Conservation (phyloP, 176 grass and related monocot genomes). For the Alloteropsis semialata region DNA sequence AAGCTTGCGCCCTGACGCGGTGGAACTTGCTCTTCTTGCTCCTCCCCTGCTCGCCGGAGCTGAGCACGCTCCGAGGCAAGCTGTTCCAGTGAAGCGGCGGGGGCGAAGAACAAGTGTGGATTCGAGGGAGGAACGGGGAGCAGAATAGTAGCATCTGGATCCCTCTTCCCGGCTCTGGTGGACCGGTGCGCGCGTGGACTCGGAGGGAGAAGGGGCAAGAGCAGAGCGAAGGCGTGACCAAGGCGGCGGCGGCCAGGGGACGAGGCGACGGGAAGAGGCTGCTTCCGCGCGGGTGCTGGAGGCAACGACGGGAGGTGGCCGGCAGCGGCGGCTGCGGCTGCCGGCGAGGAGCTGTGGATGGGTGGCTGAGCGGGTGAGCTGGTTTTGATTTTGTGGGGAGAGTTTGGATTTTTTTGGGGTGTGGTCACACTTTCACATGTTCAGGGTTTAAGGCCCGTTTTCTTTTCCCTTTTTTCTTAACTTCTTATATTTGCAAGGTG, state of each 20-base stretch:
- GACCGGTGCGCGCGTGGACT: background rate
- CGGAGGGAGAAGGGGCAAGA: background rate
- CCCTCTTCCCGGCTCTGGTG: background rate
- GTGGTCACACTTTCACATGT: background rate
- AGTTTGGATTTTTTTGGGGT: constrained; percentile 1
- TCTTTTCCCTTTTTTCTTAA: too few relatives aligned
- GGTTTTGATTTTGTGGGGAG: background rate
- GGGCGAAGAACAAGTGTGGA: constrained; percentile 25
- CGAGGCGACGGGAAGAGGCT: background rate
- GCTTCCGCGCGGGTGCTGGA: background rate
- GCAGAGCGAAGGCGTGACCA: background rate
- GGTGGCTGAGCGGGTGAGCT: background rate
- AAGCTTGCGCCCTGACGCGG: constrained; percentile 16
- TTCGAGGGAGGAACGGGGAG: constrained; percentile 23
- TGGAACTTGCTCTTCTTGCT: constrained; percentile 23
- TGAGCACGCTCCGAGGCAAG: background rate
- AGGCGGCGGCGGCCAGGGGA: background rate
- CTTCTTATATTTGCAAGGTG: background rate
- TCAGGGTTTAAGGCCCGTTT: background rate
- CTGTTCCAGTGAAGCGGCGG: constrained; percentile 8
- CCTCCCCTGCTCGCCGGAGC: constrained; percentile 7
- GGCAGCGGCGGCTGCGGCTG: background rate
- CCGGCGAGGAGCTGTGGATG: background rate
- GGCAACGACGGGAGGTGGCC: background rate
- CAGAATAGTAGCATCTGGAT: constrained; percentile 51